Base-by-base conservation (phyloP, 768 basidiomycete genomes). In the Strobilomyces dryophilus region DNA sequence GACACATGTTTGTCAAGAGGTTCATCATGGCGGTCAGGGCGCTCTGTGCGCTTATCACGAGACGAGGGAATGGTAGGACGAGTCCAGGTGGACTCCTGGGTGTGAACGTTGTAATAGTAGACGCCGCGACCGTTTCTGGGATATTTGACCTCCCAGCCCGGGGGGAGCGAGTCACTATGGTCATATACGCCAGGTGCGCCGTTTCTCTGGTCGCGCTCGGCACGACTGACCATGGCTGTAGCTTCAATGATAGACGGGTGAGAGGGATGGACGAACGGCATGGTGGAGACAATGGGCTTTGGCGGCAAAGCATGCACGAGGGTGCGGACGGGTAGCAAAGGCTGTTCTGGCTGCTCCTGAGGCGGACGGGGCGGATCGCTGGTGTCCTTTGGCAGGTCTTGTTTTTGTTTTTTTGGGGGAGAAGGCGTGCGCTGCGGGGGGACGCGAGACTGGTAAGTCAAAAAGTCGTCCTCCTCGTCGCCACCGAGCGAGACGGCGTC, bases 401-500 rank as follows among this genome's bases (percentile, higher is more conserved):
- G 53, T 47, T 49, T 61, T 35, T 24, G 18, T 3, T 58, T 56
- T 57, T 57, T 64, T 15, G 61, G 57, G 35, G 67, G 61, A 15
- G 63, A 61, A 29, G 49, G 47, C n/a, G 48, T 39, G 35, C 58
- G 58, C 12, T 55, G 40, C 17, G 24, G 8, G 27, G 55, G 66
- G 55, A 57, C 60, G 44, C 65, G 61, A 56, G 73, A 61, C 58
- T 76, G 69, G 61, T 72, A 74, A 60, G 79, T 76, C 52, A 73
- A 71, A 63, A 78, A 79, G 43, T 80, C 79, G 55, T 85, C 82
- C 45, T 87, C 85, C 49, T 89, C 84, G 61, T 86, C 85, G 56
- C 81, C 81, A 48, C 87, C 87, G 27, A 89, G 76, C 45, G 87
- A 89, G 59, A 89, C 82, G 49, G 84, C 78, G 59, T 84, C 80